phyloP scores from a whole-genome alignment of 805 yeast species.

The Spencermartinsiella europaea region DNA sequence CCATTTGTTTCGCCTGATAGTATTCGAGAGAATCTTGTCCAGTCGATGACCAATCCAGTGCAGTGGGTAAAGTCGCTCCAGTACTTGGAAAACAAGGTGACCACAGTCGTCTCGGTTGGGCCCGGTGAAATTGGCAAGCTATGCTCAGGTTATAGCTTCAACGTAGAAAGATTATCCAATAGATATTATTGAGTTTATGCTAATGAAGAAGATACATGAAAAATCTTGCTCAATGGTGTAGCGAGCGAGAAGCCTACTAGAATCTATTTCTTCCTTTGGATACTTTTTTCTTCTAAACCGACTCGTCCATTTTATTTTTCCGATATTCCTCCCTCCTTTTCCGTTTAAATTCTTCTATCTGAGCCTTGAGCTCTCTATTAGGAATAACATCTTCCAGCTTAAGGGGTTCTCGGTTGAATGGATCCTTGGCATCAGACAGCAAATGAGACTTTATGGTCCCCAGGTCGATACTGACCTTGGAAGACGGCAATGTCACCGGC shows the following conservation, averaged over 20 bases:
- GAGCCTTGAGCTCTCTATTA: slow-evolving; percentile 58
- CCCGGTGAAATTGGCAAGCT: slow-evolving; percentile 28
- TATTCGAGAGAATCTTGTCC: slow-evolving; percentile 22
- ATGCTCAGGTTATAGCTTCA: background rate
- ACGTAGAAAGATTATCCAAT: too few species aligned
- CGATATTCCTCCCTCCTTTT: slow-evolving; percentile 33
- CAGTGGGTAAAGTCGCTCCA: slow-evolving; percentile 27
- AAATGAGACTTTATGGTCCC: slow-evolving; percentile 90
- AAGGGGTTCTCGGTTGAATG: slow-evolving; percentile 90
- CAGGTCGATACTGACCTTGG: slow-evolving; percentile 79
- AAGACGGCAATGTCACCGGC: slow-evolving; percentile 90
- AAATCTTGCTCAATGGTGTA: too few species aligned
- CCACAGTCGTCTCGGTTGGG: slow-evolving; percentile 22
- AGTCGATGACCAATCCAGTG: slow-evolving; percentile 30
- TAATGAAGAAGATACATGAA: too few species aligned
- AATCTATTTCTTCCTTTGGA: too few species aligned
- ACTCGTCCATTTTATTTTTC: slow-evolving; percentile 7
- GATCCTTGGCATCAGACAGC: slow-evolving; percentile 93
- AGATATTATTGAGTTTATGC: too few species aligned
- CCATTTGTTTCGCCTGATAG: slow-evolving; percentile 29
- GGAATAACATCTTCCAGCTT: slow-evolving; percentile 84
- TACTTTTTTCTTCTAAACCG: background rate
- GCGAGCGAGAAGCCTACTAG: too few species aligned
- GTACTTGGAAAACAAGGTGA: slow-evolving; percentile 7
- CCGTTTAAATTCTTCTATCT: slow-evolving; percentile 54